Evolutionary conservation across 2,329 filamentous ascomycete species (phyloP).

Genomic region (Colletotrichum navitas): DNA sequence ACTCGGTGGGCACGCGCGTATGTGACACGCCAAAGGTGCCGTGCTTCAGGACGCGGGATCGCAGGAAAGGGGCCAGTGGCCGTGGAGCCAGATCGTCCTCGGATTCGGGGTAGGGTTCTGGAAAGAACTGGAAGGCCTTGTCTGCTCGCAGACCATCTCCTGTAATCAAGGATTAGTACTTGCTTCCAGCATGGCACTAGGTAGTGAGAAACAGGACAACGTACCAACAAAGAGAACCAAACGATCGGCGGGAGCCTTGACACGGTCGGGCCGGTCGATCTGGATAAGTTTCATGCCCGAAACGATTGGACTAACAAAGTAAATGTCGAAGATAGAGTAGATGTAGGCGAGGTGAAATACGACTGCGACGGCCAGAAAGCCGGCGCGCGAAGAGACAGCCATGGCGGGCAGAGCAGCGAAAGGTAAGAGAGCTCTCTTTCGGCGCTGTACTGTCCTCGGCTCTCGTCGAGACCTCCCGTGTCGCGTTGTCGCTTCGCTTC

Average conservation of each 20-base stretch:
- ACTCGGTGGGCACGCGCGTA: conserved; percentile 96
- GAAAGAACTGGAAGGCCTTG: conserved; percentile 95
- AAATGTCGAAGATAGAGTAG: conserved; percentile 97
- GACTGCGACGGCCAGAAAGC: conserved; percentile 89
- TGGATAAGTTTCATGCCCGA: conserved; percentile 90
- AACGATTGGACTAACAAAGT: conserved; percentile 98
- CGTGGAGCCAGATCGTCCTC: conserved; percentile 77
- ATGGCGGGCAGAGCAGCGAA: conserved; percentile 52
- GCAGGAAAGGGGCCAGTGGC: conserved; percentile 89
- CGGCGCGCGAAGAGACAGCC: conserved; percentile 74
- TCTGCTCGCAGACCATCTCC: conserved; percentile 95
- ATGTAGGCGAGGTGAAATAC: conserved; percentile 95
- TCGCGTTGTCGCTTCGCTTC: conserved; percentile 5
- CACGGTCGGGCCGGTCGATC: conserved; percentile 70
- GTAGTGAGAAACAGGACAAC: conserved; percentile 25
- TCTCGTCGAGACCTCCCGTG: neutral
- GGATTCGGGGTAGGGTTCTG: conserved; percentile 81
- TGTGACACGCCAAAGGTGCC: conserved; percentile 98
- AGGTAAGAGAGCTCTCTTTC: neutral
- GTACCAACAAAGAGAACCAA: conserved; percentile 93
- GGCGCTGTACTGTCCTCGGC: too few species aligned
- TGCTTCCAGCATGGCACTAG: neutral
- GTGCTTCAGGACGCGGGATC: conserved; percentile 87
- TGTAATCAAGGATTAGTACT: conserved; percentile 48
- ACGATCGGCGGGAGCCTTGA: conserved; percentile 85